Evolutionary conservation across 2,329 filamentous ascomycete genomes (phyloP).

Genomic region (Talaromyces piceae): DNA sequence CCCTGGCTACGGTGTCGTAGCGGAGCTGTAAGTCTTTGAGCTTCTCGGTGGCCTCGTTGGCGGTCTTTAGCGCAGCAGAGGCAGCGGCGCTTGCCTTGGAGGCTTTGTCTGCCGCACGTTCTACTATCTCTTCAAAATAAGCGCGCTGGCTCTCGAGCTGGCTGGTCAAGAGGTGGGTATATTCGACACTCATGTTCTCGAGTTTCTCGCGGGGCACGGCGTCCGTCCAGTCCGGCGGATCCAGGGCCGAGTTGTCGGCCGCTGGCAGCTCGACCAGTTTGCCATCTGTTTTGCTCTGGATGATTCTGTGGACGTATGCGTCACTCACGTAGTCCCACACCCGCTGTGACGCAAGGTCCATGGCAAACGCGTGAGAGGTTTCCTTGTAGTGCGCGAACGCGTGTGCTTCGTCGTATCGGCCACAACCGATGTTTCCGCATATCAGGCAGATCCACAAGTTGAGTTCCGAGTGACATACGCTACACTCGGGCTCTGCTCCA

Average conservation of each 20-base stretch:
- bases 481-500: constrained; percentile 51
- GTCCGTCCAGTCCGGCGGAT: constrained; percentile 38
- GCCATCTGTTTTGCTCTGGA: constrained; percentile 86
- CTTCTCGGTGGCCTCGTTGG: constrained; percentile 55
- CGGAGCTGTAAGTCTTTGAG: constrained; percentile 49
- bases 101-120: constrained; percentile 84
- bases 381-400: constrained; percentile 90
- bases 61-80: constrained; percentile 49
- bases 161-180: constrained; percentile 84
- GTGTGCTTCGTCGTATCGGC: constrained; percentile 87
- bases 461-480: constrained; percentile 66
- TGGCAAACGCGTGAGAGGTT: constrained; percentile 81
- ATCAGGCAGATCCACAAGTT: constrained; percentile 96
- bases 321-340: constrained; percentile 98
- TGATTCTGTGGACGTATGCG: constrained; percentile 90
- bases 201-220: constrained; percentile 52
- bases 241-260: constrained; percentile 38
- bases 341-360: constrained; percentile 87
- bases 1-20: constrained; percentile 45
- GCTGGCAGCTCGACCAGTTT: constrained; percentile 86
- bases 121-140: constrained; percentile 90
- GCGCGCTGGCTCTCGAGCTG: constrained; percentile 87
- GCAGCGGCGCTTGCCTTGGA: constrained; percentile 58
- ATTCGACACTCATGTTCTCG: constrained; percentile 81
- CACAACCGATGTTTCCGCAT: constrained; percentile 87